Evolutionary conservation across 805 yeast species (phyloP), one percentile per base, ranked within the genome.

Genomic region (Schwanniomyces pseudopolymorphus): DNA sequence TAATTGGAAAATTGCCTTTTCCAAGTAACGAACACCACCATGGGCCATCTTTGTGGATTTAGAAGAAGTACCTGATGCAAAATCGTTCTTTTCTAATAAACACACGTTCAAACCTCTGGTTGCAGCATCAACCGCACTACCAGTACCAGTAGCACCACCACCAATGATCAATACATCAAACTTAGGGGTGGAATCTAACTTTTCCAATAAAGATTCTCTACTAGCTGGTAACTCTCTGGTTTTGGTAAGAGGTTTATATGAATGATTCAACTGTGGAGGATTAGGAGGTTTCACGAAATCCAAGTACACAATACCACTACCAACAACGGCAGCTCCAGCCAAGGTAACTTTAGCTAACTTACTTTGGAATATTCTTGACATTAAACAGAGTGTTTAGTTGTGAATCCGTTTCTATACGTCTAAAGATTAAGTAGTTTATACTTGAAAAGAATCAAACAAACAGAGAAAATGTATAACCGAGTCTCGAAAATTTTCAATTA

Each of bases 121-220:
- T 24, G 85, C 80, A 31, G 97, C 97, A 69, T 91, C 98, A 38
- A 91, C 73, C 1, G 97, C 97, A 40, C 89, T 81, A 49, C 97
- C 98, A 4, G 96, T 74, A 52, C 98, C 98, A 13, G 94, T 85
- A 33, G 97, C 97, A 63, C 98, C 98, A 55, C 97, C 97, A 50
- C 98, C 98, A 55, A 92, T 83, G 55, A 91, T 77, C 53, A 91
- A 69, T n/a, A 91, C 78, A 63, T 92, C 97, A 59, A 79, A 84
- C 61, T 84, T 78, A 44, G 79, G 66, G 40, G 69, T 52, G 13
- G 55, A 48, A 3, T 70, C 71, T 48, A 84, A 63, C 48, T 75
- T 76, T 4, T 72, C 59, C 42, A 85, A 52, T 49, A 84, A 63
- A 40, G 78, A 80, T 3, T 68, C 65, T 62, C 92, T 73, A 0